These are phyloP conservation scores for Dianthus caryophyllus DNA, from an alignment of 148 eudicot genomes.

Conservation along the genomic window DNA sequence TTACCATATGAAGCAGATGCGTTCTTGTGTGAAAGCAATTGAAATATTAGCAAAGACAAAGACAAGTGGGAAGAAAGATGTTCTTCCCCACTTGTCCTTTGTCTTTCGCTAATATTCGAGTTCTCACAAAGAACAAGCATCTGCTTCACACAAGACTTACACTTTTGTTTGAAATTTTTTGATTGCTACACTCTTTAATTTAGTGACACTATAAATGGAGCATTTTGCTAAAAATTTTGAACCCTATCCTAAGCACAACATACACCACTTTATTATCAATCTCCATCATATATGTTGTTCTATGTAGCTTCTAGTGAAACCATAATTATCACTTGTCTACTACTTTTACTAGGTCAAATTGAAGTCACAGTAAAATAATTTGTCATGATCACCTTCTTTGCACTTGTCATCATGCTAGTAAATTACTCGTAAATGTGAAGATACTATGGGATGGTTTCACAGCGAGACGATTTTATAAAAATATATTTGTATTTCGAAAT, in stretches of 20 bases:
- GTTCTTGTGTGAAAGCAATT: no score
- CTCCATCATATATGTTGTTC: background rate
- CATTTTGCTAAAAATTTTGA: conserved; percentile 1
- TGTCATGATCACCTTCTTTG: background rate
- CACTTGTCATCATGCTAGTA: background rate
- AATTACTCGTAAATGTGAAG: no score
- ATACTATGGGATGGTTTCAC: no score
- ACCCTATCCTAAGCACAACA: conserved; percentile 3
- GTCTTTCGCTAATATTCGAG: no score
- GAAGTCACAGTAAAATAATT: background rate
- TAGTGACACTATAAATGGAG: background rate
- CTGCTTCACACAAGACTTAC: no score
- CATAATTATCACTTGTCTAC: conserved; percentile 2
- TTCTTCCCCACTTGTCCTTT: no score
- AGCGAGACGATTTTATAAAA: no score
- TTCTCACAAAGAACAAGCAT: no score
- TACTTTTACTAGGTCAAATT: background rate
- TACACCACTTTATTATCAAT: background rate
- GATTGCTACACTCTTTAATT: background rate
- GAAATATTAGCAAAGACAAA: no score
- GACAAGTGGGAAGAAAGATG: no score
- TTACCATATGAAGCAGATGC: no score
- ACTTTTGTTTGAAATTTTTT: background rate
- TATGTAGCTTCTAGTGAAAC: background rate
- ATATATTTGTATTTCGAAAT: no score